These are phyloP conservation scores for Nigrospora oryzae DNA, from an alignment of 2,329 filamentous ascomycete species.

Conservation along the genomic window DNA sequence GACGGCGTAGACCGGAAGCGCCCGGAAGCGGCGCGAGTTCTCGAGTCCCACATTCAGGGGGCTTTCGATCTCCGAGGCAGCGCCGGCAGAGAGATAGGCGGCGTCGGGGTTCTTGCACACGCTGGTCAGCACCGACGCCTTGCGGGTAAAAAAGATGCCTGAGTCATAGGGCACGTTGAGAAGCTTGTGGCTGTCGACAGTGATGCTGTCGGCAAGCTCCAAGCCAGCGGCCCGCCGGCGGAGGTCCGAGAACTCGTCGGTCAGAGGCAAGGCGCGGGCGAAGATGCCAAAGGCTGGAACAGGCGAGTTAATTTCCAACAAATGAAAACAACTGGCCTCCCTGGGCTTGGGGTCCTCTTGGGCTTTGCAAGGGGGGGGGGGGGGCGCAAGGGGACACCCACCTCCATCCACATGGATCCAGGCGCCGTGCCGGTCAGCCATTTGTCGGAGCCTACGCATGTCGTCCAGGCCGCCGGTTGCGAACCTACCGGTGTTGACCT, in stretches of 20 bases:
- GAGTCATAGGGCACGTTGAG: slow-evolving; percentile 94
- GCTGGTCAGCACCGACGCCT: slow-evolving; percentile 44
- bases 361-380: neutral
- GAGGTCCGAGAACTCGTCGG: slow-evolving; percentile 44
- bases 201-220: slow-evolving; percentile 79
- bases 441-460: slow-evolving; percentile 51
- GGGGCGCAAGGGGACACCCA: slow-evolving; percentile 19
- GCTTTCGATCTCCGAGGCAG: slow-evolving; percentile 51
- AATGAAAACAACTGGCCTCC: too few species aligned
- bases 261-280: slow-evolving; percentile 53
- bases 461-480: slow-evolving; percentile 52
- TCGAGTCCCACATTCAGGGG: slow-evolving; percentile 83
- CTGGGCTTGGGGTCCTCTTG: neutral
- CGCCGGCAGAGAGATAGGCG: slow-evolving; percentile 57
- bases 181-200: slow-evolving; percentile 83
- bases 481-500: slow-evolving; percentile 85
- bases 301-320: too few species aligned
- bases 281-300: slow-evolving; percentile 71
- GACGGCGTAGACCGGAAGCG: slow-evolving; percentile 80
- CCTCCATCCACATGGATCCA: slow-evolving; percentile 88
- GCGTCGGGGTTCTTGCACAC: slow-evolving; percentile 82
- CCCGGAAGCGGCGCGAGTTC: slow-evolving; percentile 85
- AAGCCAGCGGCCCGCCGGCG: slow-evolving; percentile 51
- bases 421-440: slow-evolving; percentile 66
- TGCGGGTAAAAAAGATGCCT: slow-evolving; percentile 76